Base-by-base conservation (phyloP, 345 rosid species). In the Erodium maritimum region DNA sequence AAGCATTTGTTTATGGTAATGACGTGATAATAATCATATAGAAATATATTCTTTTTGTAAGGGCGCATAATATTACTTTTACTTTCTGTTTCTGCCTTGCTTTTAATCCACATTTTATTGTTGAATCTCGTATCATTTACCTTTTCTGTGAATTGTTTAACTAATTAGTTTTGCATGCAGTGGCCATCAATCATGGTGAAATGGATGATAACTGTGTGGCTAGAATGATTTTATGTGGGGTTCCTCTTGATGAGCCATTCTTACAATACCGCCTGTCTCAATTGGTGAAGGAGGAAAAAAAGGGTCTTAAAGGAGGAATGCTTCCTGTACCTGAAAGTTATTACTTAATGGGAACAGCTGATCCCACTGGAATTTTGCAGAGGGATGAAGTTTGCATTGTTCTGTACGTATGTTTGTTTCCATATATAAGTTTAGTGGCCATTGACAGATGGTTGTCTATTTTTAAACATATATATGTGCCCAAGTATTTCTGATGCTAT, bases 301-400 rank as follows among this genome's bases (percentile, higher is more conserved):
- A 74, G 33, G 62, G 65, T 67, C 84, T 91, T 21, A 69, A 48
- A 58, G 78, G 51, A 46, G 97, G 91, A 55, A 87, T 13, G 59
- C 78, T 91, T 62, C 90, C 79, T 11, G 58, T 87, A 5, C 29
- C 80, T 0, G 96, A 91, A 24, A 80, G 87, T 19, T 85, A 76
- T 63, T 82, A 91, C 74, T 69, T 91, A 16, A 87, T 91, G 96
- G 97, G 96, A 22, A 91, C 91, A 13, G 82, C 69, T 19, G 91
- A 91, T 70, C 97, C 97, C 58, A 82, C 96, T 0, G 83, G 82
- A 60, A 59, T 42, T 61, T 73, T 91, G 19, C 69, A 78, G 72
- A 61, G 69, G 17, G 72, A 78, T 75, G 88, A 91, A 91, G 91
- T 91, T 67, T 75, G 95, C 71, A 66, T 91, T 42, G 81, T 91